These are phyloP conservation scores for Trichophyton benhamiae DNA, from an alignment of 2,329 filamentous ascomycete genomes.

Conservation along the genomic window DNA sequence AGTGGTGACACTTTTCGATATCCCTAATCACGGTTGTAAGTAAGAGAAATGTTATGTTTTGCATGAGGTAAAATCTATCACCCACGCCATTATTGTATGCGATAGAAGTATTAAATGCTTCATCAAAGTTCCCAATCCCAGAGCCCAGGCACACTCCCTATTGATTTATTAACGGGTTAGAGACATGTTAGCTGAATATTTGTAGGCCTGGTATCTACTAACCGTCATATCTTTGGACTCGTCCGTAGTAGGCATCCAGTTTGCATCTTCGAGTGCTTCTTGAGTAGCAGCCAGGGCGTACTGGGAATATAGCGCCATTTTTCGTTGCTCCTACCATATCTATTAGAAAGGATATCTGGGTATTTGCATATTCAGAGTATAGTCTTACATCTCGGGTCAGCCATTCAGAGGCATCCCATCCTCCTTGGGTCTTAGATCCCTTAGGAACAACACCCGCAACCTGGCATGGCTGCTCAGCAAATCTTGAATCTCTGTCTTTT, in stretches of 20 bases:
- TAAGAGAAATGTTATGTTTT: not conserved
- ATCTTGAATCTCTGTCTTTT: constrained; percentile 48
- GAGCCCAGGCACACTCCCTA: constrained; percentile 85
- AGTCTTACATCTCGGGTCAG: constrained; percentile 29
- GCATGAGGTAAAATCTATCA: constrained; percentile 8
- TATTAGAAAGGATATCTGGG: not conserved
- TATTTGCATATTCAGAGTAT: not conserved
- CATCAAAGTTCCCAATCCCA: constrained; percentile 87
- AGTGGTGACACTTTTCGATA: constrained; percentile 87
- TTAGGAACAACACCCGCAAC: constrained; percentile 71
- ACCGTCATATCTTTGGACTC: constrained; percentile 61
- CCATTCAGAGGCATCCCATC: constrained; percentile 36
- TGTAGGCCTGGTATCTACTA: constrained; percentile 12
- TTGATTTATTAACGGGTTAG: not conserved
- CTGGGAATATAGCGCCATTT: constrained; percentile 84
- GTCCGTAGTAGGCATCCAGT: constrained; percentile 52
- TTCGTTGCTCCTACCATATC: constrained; percentile 48
- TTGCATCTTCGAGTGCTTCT: constrained; percentile 74
- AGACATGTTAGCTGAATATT: not conserved
- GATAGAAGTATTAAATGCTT: constrained; percentile 73
- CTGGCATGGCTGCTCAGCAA: constrained; percentile 65
- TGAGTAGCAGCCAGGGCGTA: constrained; percentile 78
- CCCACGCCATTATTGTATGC: constrained; percentile 61
- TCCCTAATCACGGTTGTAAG: constrained; percentile 43
- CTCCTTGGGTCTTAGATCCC: constrained; percentile 35